These are phyloP conservation scores for Verticillium albo-atrum DNA, from an alignment of 2,329 filamentous ascomycete genomes.

Conservation along the genomic window DNA sequence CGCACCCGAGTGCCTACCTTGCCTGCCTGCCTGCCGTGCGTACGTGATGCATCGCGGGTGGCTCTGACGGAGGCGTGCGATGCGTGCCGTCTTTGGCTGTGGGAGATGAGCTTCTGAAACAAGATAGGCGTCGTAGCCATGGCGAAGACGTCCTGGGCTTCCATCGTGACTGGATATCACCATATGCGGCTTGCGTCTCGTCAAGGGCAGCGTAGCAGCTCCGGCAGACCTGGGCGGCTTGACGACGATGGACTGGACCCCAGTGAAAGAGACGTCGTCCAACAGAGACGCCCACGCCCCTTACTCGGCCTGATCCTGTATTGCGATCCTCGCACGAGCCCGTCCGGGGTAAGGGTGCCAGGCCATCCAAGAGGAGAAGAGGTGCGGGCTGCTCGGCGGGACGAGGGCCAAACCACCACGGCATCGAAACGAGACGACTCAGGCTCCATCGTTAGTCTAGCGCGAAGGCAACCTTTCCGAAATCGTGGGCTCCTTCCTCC, in stretches of 20 bases:
- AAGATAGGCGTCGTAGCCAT: conserved; percentile 7
- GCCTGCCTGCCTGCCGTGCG: too few species aligned
- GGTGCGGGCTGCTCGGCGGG: neutral
- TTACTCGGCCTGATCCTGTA: neutral
- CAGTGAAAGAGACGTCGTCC: neutral
- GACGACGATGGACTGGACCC: neutral
- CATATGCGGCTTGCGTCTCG: conserved; percentile 5
- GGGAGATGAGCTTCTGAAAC: conserved; percentile 11
- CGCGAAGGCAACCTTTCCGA: conserved; percentile 3
- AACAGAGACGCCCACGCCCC: conserved; percentile 4
- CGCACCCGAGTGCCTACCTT: too few species aligned
- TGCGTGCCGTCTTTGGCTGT: conserved; percentile 9
- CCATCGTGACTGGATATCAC: conserved; percentile 1
- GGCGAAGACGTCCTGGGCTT: conserved; percentile 1
- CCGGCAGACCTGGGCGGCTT: neutral
- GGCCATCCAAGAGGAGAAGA: neutral
- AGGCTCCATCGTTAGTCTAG: neutral
- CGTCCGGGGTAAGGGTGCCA: neutral
- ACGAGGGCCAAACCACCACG: neutral
- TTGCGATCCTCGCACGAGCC: neutral
- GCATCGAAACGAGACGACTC: neutral
- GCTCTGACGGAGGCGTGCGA: neutral
- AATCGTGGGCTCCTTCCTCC: conserved; percentile 5
- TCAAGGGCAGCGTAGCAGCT: neutral
- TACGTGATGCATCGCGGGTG: conserved; percentile 6